These are phyloP conservation scores for Eutrema japonicum DNA, from an alignment of 345 rosid genomes.

Conservation along the genomic window DNA sequence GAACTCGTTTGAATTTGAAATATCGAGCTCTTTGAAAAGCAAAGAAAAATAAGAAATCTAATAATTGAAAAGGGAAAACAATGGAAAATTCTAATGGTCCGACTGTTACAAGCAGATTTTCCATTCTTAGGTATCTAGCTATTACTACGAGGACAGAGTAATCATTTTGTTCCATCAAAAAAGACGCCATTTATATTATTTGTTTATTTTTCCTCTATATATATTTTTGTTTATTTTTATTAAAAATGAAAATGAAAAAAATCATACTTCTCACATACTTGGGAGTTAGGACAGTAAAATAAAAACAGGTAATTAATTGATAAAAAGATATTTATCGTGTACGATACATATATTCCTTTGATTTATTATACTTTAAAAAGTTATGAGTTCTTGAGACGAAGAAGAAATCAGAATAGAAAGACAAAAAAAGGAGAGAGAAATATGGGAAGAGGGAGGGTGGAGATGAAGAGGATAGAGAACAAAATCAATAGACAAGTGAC, in stretches of 20 bases:
- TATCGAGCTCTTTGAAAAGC: not conserved
- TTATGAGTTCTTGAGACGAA: conserved; percentile 2
- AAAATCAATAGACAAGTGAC: conserved; percentile 88
- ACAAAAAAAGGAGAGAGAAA: conserved; percentile 22
- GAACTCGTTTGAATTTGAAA: conserved; percentile 24
- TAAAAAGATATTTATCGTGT: not conserved
- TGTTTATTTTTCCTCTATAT: not conserved
- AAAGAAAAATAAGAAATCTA: not conserved
- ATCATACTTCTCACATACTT: not conserved
- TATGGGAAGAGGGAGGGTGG: conserved; percentile 95
- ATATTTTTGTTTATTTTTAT: not conserved
- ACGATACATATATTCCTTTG: conserved; percentile 34
- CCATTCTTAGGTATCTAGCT: conserved; percentile 38
- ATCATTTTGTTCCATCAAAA: conserved; percentile 38
- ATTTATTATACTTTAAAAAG: conserved; percentile 6
- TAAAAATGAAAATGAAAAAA: not conserved
- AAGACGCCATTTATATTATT: not conserved
- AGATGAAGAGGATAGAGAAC: conserved; percentile 89
- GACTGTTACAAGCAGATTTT: conserved; percentile 26
- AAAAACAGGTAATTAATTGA: not conserved
- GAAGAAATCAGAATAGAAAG: conserved; percentile 27
- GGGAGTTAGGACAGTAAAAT: conserved; percentile 21
- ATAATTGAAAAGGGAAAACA: not conserved
- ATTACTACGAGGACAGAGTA: conserved; percentile 21
- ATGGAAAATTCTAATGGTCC: conserved; percentile 21